Evolutionary conservation across 2,329 filamentous ascomycete genomes (phyloP), one percentile per base, ranked within the genome.

Genomic region (Trichophaea hybrida): DNA sequence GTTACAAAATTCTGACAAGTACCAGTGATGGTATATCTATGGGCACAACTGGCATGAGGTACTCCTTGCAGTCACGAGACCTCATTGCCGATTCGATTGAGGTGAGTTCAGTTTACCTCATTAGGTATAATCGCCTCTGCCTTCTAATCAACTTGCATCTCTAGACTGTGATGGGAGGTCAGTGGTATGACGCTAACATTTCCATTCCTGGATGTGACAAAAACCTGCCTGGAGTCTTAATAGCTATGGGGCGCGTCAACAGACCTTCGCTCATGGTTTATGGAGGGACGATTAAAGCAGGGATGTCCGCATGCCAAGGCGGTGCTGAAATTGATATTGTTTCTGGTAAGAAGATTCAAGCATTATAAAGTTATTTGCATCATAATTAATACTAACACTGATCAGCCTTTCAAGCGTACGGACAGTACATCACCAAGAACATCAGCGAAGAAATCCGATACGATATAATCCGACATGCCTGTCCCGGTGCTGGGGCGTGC

Each of bases 151-250:
- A n/a, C 15, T 24, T 10, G 24, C 1, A 55, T 60, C 7, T n/a
- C 6, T 37, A 67, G 79, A 97, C 93, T 4, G 93, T 98, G 69
- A 98, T 97, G 90, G 85, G 89, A 67, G 93, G 89, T 13, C 93
- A 98, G 75, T 97, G 90, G 89, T 97, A 98, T 72, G 93, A 98
- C 73, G 91, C 83, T 68, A 97, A 97, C 74, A 86, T 98, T 71
- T 94, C 88, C 57, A 86, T 98, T 69, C 93, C 93, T 12, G 93
- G 93, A 53, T 98, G 93, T 74, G 93, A 98, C 80, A 98, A 98
- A 82, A 98, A 98, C 76, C 97, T 98, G 93, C 89, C 89, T 1
- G 87, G 87, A 73, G 87, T 93, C 10, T 75, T 89, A 69, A 93
- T 93, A 70, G 93, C 90, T 59, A 96, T 96, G 87, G 91, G 89